phyloP scores from a whole-genome alignment of 257 asterid species.

The Salvia rosmarinus region DNA sequence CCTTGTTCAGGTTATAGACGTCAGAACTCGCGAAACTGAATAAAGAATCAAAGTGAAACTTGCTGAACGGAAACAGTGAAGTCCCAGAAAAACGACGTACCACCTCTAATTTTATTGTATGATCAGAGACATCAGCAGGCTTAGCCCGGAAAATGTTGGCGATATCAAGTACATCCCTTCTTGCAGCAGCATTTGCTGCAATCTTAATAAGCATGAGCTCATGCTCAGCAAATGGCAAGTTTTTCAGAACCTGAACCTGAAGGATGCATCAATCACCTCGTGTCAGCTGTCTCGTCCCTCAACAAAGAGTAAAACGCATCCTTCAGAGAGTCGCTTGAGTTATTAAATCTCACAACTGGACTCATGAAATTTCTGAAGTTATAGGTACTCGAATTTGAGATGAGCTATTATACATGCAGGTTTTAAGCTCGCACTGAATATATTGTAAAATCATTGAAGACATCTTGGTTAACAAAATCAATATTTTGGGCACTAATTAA shows the following conservation, averaged over 20 bases:
- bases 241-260: slow-evolving; percentile 82
- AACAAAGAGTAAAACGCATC: neutral
- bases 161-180: slow-evolving; percentile 89
- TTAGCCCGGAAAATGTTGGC: slow-evolving; percentile 87
- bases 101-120: slow-evolving; percentile 86
- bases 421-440: neutral
- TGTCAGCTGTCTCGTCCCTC: slow-evolving; percentile 33
- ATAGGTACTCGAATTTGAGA: neutral
- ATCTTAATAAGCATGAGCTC: slow-evolving; percentile 87
- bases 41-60: slow-evolving; percentile 24
- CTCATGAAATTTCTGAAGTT: neutral
- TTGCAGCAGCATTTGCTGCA: slow-evolving; percentile 79
- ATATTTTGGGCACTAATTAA: too few species aligned
- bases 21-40: neutral
- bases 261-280: slow-evolving; percentile 15
- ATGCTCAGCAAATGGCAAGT: slow-evolving; percentile 87
- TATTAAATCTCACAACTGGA: neutral
- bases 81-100: slow-evolving; percentile 30
- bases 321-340: slow-evolving; percentile 1
- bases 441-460: too few species aligned
- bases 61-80: neutral
- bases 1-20: too few species aligned
- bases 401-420: neutral
- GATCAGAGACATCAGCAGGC: slow-evolving; percentile 93
- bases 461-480: too few species aligned